phyloP scores from a whole-genome alignment of 768 basidiomycete species.

The Termitomyces sp. region DNA sequence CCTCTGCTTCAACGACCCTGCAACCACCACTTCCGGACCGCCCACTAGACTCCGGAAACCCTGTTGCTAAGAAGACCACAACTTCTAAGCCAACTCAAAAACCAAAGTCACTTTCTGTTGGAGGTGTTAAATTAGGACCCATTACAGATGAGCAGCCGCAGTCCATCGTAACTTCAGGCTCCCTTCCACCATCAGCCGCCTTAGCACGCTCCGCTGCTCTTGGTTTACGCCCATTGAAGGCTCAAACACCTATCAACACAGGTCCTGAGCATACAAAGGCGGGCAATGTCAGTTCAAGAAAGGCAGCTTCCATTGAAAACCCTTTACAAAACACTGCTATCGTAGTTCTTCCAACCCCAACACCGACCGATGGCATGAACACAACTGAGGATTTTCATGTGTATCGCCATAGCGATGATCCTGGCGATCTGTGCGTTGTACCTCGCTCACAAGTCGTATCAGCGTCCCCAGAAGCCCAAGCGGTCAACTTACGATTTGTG shows the following conservation, averaged over 20 bases:
- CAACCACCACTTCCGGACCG: conserved; percentile 7
- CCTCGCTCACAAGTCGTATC: conserved; percentile 13
- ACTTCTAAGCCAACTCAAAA: conserved; percentile 10
- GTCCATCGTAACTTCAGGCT: background rate
- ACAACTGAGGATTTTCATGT: conserved; percentile 14
- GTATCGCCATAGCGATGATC: conserved; percentile 21
- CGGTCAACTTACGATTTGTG: conserved; percentile 23
- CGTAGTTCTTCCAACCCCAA: background rate
- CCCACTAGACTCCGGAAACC: background rate
- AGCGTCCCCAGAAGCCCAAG: conserved; percentile 24
- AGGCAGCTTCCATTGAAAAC: background rate
- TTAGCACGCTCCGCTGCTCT: background rate
- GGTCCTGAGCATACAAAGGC: background rate
- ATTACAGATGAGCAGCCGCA: background rate
- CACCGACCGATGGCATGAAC: background rate
- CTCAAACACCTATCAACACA: background rate
- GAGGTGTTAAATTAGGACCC: conserved; percentile 12
- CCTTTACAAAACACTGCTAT: background rate
- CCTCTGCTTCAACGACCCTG: conserved; percentile 5
- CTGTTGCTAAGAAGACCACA: conserved; percentile 4
- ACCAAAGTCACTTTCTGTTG: conserved; percentile 11
- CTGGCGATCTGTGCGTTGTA: conserved; percentile 23
- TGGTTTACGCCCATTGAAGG: background rate
- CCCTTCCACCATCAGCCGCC: background rate
- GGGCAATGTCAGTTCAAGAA: background rate